phyloP scores from a whole-genome alignment of 805 yeast genomes.

The Saccharomycopsis malanga region DNA sequence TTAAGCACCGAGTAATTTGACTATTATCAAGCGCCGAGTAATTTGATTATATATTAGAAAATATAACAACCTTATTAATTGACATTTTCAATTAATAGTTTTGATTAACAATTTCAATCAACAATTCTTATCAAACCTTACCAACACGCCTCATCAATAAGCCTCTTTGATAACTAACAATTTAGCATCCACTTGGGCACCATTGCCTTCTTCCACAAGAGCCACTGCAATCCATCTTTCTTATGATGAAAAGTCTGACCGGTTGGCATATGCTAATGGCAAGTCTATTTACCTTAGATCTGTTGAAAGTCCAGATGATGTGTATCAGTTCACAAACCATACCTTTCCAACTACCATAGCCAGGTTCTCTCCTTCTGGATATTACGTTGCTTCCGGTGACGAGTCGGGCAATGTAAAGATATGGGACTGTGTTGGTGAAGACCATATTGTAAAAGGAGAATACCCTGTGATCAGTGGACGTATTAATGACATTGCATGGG shows the following conservation, averaged over 20 bases:
- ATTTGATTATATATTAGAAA: too few species aligned
- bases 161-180: too few species aligned
- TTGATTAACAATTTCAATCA: too few species aligned
- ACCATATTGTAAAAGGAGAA: conserved; percentile 64
- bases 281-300: conserved; percentile 70
- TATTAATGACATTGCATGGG: conserved; percentile 85
- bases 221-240: conserved; percentile 67
- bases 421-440: conserved; percentile 66
- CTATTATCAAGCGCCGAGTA: too few species aligned
- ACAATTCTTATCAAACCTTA: too few species aligned
- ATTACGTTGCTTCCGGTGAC: conserved; percentile 87
- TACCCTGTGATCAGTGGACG: conserved; percentile 74
- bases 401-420: conserved; percentile 81
- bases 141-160: too few species aligned
- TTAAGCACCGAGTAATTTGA: too few species aligned
- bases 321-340: conserved; percentile 69
- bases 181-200: conserved; percentile 42
- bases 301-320: conserved; percentile 37
- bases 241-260: conserved; percentile 59
- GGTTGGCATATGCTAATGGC: conserved; percentile 75
- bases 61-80: too few species aligned
- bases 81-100: too few species aligned
- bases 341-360: conserved; percentile 71
- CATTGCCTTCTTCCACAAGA: conserved; percentile 73
- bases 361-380: conserved; percentile 82